These are phyloP conservation scores for Typha latifolia DNA, from an alignment of 176 grass and related monocot genomes.

Conservation along the genomic window DNA sequence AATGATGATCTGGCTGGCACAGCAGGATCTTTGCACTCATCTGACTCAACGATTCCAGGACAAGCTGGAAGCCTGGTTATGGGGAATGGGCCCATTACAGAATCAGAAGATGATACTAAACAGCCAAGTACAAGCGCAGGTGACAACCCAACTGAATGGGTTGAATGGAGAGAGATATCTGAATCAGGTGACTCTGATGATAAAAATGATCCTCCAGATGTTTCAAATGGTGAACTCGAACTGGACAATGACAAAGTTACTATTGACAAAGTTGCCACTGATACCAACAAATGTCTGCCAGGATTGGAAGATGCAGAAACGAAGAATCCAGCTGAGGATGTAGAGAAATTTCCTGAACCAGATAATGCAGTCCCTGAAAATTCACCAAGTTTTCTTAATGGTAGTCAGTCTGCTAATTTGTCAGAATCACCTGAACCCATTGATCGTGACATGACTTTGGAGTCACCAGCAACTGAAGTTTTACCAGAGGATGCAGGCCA, in stretches of 20 bases:
- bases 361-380: too few species aligned
- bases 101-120: background rate
- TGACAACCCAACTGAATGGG: slow-evolving; percentile 16
- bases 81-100: slow-evolving; percentile 20
- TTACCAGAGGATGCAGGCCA: slow-evolving; percentile 7
- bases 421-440: background rate
- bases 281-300: background rate
- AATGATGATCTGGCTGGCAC: slow-evolving; percentile 14
- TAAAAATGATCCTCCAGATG: slow-evolving; percentile 5
- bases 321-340: slow-evolving; percentile 1
- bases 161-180: slow-evolving; percentile 16
- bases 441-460: background rate
- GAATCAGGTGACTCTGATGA: background rate
- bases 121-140: slow-evolving; percentile 1
- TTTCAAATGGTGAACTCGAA: slow-evolving; percentile 13
- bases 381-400: background rate
- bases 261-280: background rate
- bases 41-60: slow-evolving; percentile 6
- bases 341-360: too few species aligned
- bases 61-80: slow-evolving; percentile 14
- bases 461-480: slow-evolving; percentile 10
- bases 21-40: slow-evolving; percentile 2
- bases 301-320: slow-evolving; percentile 17
- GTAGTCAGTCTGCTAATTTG: slow-evolving; percentile 2
- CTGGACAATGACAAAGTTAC: slow-evolving; percentile 8